phyloP scores from a whole-genome alignment of 768 basidiomycete species.

The Mycena maculata region DNA sequence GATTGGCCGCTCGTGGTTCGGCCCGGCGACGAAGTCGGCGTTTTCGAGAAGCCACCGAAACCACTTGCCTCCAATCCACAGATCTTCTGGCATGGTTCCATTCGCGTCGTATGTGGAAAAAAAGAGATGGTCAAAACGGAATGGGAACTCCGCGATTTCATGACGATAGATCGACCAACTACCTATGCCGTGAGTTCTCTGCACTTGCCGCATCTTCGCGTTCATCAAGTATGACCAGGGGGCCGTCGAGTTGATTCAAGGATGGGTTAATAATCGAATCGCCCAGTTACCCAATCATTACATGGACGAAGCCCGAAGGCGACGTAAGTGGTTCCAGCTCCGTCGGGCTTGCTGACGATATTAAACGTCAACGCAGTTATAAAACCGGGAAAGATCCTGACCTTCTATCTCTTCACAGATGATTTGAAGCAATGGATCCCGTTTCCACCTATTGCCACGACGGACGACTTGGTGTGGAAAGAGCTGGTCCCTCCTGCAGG shows the following conservation, averaged over 20 bases:
- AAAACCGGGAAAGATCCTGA: background rate
- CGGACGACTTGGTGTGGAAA: conserved; percentile 1
- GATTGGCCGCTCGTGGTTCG: conserved; percentile 13
- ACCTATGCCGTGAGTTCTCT: conserved; percentile 14
- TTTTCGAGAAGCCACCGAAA: background rate
- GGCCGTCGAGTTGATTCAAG: background rate
- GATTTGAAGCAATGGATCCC: background rate
- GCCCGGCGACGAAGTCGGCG: conserved; percentile 3
- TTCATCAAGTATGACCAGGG: background rate
- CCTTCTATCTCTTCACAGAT: background rate
- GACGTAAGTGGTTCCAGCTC: no score
- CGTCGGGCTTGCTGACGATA: no score
- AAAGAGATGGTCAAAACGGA: background rate
- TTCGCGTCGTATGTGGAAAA: conserved; percentile 9
- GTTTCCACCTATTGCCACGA: background rate
- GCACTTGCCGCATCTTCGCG: background rate
- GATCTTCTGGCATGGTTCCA: conserved; percentile 17
- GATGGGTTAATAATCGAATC: background rate
- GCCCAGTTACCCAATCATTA: no score
- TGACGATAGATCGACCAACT: conserved; percentile 1
- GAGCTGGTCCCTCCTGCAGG: background rate
- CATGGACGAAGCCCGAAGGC: no score
- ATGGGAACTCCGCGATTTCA: background rate
- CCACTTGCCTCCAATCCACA: background rate
- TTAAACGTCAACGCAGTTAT: background rate